A percentile compares a stretch with the other conserved stretches of the same genome.
phyloP scores from a whole-genome alignment of 768 basidiomycete species.

The Lyophyllum shimeji region DNA sequence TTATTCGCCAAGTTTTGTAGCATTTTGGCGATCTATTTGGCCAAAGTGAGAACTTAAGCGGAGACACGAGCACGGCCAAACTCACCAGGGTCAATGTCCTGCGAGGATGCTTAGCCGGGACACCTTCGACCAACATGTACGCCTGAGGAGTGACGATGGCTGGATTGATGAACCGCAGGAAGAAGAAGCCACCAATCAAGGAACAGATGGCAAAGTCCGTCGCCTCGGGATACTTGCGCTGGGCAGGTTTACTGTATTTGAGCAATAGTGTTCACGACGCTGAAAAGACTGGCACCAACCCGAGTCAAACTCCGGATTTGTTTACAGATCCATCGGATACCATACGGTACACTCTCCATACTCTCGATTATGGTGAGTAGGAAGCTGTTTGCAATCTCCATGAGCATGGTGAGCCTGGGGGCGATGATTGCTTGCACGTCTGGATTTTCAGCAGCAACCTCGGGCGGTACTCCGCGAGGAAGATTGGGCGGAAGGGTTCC shows the following conservation, averaged over 20 bases:
- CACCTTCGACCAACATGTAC: slow-evolving; percentile 98
- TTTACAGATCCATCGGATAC: slow-evolving; percentile 99
- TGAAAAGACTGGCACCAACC: slow-evolving; percentile 47
- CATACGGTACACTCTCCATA: slow-evolving; percentile 98
- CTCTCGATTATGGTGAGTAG: slow-evolving; percentile 97
- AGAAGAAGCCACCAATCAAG: slow-evolving; percentile 99
- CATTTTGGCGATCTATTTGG: slow-evolving; percentile 94
- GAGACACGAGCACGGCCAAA: slow-evolving; percentile 14
- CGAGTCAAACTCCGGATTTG: slow-evolving; percentile 96
- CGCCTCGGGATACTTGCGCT: slow-evolving; percentile 99
- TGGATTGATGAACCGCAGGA: slow-evolving; percentile 99
- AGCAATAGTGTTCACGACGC: not conserved
- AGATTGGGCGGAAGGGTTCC: slow-evolving; percentile 89
- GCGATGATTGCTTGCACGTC: slow-evolving; percentile 99
- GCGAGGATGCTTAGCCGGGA: slow-evolving; percentile 96
- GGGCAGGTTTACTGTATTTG: not conserved
- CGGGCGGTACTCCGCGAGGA: slow-evolving; percentile 91
- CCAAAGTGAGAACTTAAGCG: slow-evolving; percentile 4
- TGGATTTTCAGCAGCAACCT: slow-evolving; percentile 88
- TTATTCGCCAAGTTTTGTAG: slow-evolving; percentile 99
- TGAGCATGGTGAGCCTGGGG: slow-evolving; percentile 95
- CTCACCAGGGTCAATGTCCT: slow-evolving; percentile 85
- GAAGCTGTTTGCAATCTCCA: slow-evolving; percentile 99
- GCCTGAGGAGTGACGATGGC: slow-evolving; percentile 99
- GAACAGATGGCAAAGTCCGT: slow-evolving; percentile 98